Conservation (phyloP, 768 basidiomycete species). For the Nidula microcarpa region DNA sequence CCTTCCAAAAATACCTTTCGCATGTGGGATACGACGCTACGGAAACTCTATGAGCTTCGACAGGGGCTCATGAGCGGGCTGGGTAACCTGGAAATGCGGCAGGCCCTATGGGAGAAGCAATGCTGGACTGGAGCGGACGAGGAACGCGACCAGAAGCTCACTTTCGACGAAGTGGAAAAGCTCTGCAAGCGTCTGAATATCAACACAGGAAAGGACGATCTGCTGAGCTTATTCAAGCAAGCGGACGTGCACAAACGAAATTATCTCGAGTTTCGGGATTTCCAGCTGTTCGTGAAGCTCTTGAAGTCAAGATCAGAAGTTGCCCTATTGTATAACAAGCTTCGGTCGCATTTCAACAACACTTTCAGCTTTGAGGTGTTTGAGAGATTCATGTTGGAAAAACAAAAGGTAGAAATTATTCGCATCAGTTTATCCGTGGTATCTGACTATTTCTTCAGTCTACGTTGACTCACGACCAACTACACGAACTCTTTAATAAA, state of each 20-base stretch:
- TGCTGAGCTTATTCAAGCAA: conserved; percentile 63
- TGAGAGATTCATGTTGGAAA: neutral
- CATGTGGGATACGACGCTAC: conserved; percentile 59
- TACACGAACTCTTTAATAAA: conserved; percentile 29
- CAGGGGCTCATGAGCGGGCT: conserved; percentile 69
- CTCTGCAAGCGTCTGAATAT: conserved; percentile 72
- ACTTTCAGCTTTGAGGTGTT: neutral
- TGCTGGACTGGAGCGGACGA: conserved; percentile 78
- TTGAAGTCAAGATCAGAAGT: conserved; percentile 87
- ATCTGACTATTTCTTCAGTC: conserved; percentile 19
- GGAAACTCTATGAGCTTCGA: conserved; percentile 60
- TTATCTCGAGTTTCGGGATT: conserved; percentile 74
- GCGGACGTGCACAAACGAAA: conserved; percentile 55
- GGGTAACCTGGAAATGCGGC: conserved; percentile 58
- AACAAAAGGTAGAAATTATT: neutral
- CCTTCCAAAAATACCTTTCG: conserved; percentile 43
- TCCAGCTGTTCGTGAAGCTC: conserved; percentile 77
- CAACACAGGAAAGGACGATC: conserved; percentile 47
- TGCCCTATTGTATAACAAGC: conserved; percentile 52
- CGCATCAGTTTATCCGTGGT: neutral
- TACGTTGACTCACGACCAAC: conserved; percentile 23
- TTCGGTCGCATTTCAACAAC: conserved; percentile 29
- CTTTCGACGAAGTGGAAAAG: conserved; percentile 69
- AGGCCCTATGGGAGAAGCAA: conserved; percentile 75
- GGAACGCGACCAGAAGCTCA: conserved; percentile 56